Conservation (phyloP, 2,329 filamentous ascomycete species). For the Pestalotiopsis fici region DNA sequence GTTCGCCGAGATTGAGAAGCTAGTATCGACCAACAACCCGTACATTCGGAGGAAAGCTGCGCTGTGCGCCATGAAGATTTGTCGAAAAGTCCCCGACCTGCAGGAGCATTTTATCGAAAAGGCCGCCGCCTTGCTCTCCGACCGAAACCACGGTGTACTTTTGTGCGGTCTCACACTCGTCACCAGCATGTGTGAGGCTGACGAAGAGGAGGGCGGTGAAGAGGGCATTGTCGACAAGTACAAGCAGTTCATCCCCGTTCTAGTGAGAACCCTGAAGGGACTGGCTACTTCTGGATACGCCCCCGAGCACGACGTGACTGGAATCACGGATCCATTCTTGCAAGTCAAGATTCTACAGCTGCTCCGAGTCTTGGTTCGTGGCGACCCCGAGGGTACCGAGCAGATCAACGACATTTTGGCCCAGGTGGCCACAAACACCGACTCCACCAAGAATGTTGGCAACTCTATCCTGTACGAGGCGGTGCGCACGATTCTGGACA, state of each 20-base stretch:
- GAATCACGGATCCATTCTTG: slow-evolving; percentile 95
- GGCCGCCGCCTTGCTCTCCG: slow-evolving; percentile 81
- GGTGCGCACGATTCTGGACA: slow-evolving; percentile 94
- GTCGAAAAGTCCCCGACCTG: slow-evolving; percentile 93
- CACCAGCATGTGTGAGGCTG: slow-evolving; percentile 89
- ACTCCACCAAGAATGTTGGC: slow-evolving; percentile 96
- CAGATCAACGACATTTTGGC: slow-evolving; percentile 98
- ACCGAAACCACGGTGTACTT: slow-evolving; percentile 94
- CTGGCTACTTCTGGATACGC: slow-evolving; percentile 95
- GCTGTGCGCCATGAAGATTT: slow-evolving; percentile 98
- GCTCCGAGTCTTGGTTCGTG: slow-evolving; percentile 81
- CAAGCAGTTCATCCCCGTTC: slow-evolving; percentile 76
- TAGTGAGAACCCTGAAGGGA: slow-evolving; percentile 90
- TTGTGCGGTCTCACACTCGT: slow-evolving; percentile 91
- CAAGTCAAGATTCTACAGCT: slow-evolving; percentile 94
- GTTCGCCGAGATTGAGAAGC: slow-evolving; percentile 91
- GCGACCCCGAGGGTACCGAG: slow-evolving; percentile 86
- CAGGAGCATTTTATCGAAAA: slow-evolving; percentile 98
- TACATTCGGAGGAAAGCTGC: slow-evolving; percentile 97
- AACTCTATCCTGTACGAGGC: slow-evolving; percentile 98
- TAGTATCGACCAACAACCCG: slow-evolving; percentile 92
- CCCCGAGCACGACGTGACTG: slow-evolving; percentile 96
- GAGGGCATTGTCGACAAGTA: slow-evolving; percentile 90
- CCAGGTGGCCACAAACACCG: slow-evolving; percentile 96
- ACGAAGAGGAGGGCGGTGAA: slow-evolving; percentile 89